Base-by-base conservation (phyloP, 345 rosid species). In the Populus alba region DNA sequence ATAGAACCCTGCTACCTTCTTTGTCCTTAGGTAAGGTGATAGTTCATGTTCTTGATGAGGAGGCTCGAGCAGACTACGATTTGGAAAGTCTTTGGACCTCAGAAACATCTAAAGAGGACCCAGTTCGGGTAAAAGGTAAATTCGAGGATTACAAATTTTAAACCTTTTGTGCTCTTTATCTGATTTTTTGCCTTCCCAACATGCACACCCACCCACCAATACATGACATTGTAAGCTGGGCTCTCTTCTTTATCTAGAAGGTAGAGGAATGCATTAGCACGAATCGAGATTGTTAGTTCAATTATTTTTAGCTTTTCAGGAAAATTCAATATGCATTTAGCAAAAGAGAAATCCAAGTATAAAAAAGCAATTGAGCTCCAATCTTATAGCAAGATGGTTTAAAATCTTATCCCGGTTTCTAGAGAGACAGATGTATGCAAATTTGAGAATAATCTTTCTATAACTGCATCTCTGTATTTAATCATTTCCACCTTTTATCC, bases 21-120 rank as follows among this genome's bases (percentile, higher is more conserved):
- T 68, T 74, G 47, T 41, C 29, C 81, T 47, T 68, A 92, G 98
- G 98, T 1, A 94, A 86, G 82, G 90, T 91, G 75, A 88, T 92
- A 39, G 88, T 94, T 62, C 98, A 92, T 85, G 98, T 97, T 61
- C 94, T 94, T 75, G 98, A 94, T 77, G 98, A 92, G 88, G 90
- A 92, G 75, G 99, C 99, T 10, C 90, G 99, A 79, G 88, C 82
- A 79, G 93, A 93, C 76, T 95, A 91, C 85, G 81, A 91, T 82
- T 85, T 93, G 87, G 99, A 95, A 85, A 81, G 78, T 53, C 87
- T 92, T 71, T 90, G 97, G 94, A 78, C 80, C 63, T 38, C 80
- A 11, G 81, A 77, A 66, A n/a, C 73, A 59, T 69, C 83, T 18
- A 77, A 68, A 41, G 70, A 75, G 66, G 94, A 92, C 66, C 74